phyloP scores from a whole-genome alignment of 2,329 filamentous ascomycete genomes.

The Phialocephala sp. region DNA sequence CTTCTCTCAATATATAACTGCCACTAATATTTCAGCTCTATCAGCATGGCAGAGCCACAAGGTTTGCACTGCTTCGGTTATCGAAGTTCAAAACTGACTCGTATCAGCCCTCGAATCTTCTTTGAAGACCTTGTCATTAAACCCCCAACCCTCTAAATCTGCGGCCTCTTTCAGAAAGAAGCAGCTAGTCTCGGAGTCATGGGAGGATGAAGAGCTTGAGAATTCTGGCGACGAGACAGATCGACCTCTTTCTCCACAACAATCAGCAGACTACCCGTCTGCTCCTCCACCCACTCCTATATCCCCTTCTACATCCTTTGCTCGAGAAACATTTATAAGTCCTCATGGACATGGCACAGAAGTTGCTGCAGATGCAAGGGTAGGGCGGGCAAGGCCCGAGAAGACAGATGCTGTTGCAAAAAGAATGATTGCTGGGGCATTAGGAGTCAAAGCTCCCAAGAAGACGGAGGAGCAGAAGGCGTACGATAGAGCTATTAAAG shows the following conservation, averaged over 20 bases:
- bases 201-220: conserved; percentile 72
- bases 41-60: conserved; percentile 34
- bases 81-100: conserved; percentile 16
- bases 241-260: conserved; percentile 35
- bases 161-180: conserved; percentile 43
- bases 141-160: conserved; percentile 35
- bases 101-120: conserved; percentile 37
- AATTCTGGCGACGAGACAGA: conserved; percentile 44
- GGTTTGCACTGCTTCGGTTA: conserved; percentile 18
- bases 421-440: conserved; percentile 84
- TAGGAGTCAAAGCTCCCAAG: conserved; percentile 81
- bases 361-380: conserved; percentile 17
- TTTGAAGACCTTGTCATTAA: conserved; percentile 38
- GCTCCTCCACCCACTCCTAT: conserved; percentile 73
- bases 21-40: background rate
- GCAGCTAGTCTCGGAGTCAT: conserved; percentile 67
- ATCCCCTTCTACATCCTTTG: conserved; percentile 52
- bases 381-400: conserved; percentile 65
- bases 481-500: conserved; percentile 81
- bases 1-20: background rate
- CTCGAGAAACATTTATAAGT: conserved; percentile 28
- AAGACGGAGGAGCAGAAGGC: conserved; percentile 87
- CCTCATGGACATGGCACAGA: conserved; percentile 36
- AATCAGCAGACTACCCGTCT: conserved; percentile 45
- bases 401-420: conserved; percentile 93